A percentile compares a stretch with the other conserved stretches of the same genome.
Conservation (phyloP, 257 asterid genomes). For the Solanum paucissectum region DNA sequence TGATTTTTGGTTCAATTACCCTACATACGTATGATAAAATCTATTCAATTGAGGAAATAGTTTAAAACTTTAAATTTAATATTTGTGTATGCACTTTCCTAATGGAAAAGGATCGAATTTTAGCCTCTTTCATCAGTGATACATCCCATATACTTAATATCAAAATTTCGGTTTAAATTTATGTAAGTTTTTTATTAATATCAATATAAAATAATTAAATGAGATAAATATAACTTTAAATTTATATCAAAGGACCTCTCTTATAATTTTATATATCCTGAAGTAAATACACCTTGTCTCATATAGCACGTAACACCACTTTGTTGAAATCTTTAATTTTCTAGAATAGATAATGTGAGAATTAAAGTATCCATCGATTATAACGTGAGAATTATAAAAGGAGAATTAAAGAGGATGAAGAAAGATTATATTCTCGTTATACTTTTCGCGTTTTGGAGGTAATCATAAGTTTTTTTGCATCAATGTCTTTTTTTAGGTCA, state of each 20-base stretch:
- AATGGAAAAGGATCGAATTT: neutral
- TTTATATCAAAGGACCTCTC: neutral
- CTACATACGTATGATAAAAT: neutral
- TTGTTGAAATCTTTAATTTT: too few species aligned
- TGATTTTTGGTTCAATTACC: neutral
- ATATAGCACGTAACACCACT: neutral
- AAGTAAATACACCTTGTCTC: neutral
- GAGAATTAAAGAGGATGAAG: neutral
- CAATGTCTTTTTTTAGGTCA: neutral
- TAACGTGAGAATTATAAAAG: neutral
- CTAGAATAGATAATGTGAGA: neutral
- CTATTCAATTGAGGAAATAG: neutral
- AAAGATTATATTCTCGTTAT: neutral
- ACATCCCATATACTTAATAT: neutral
- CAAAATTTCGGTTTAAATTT: neutral
- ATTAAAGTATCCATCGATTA: too few species aligned
- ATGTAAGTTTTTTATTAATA: neutral
- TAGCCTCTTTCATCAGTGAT: neutral
- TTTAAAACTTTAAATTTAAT: neutral
- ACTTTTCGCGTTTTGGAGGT: neutral
- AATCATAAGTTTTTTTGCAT: neutral
- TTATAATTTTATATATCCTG: neutral
- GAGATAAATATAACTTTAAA: neutral
- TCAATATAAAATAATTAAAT: neutral
- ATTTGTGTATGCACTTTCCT: neutral